Percentiles rank a stretch among this genome's conserved stretches.
Conservation (phyloP, 257 asterid species). For the Henckelia pumila region DNA sequence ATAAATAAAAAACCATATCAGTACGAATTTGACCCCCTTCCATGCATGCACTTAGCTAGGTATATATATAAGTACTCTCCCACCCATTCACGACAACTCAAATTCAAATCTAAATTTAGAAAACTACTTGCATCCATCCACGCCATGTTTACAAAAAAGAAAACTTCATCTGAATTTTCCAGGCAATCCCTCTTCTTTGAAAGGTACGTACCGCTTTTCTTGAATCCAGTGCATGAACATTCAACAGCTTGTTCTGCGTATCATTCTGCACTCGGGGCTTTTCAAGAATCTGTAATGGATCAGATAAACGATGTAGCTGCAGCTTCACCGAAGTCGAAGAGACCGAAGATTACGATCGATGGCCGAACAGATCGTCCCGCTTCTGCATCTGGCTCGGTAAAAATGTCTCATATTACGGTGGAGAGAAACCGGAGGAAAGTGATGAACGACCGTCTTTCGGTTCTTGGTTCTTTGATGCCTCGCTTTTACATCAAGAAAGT, state of each 20-base stretch:
- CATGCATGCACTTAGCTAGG: too few relatives aligned
- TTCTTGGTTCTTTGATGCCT: background rate
- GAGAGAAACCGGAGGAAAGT: background rate
- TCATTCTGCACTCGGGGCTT: too few relatives aligned
- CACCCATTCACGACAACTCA: too few relatives aligned
- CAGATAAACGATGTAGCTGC: background rate
- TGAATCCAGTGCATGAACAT: background rate
- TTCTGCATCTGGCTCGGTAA: background rate
- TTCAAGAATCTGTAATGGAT: background rate
- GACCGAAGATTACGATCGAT: background rate
- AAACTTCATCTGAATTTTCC: too few relatives aligned
- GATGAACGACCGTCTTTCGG: background rate
- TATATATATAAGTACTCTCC: too few relatives aligned
- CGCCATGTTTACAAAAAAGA: too few relatives aligned
- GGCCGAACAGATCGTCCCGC: background rate
- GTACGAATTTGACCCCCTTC: too few relatives aligned
- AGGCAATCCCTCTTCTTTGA: too few relatives aligned
- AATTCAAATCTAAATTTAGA: too few relatives aligned
- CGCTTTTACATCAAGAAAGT: background rate
- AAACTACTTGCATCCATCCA: too few relatives aligned
- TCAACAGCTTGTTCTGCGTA: background rate
- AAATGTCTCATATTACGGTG: background rate
- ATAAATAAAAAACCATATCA: too few relatives aligned
- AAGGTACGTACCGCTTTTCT: too few relatives aligned
- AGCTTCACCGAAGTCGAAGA: background rate